phyloP scores from a whole-genome alignment of 1,284 basidiomycete species.

The Cutaneotrichosporon cyanovorans region DNA sequence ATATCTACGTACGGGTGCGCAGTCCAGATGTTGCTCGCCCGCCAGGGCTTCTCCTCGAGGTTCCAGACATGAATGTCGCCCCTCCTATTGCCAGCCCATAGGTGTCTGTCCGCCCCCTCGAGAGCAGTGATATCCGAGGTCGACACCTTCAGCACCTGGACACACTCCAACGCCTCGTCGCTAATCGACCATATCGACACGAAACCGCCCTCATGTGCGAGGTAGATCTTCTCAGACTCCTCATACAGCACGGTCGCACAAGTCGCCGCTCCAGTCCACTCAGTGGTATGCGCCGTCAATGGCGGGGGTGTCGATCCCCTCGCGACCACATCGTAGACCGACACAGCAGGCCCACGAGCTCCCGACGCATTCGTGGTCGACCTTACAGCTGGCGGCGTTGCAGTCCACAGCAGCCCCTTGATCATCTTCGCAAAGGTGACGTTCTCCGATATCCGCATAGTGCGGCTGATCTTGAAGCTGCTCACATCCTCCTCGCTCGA shows the following conservation, averaged over 20 bases:
- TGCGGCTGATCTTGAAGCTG: constrained; percentile 50
- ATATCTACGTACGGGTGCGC: constrained; percentile 56
- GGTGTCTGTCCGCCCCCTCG: constrained; percentile 66
- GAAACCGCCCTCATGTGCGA: constrained; percentile 91
- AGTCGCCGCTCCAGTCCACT: constrained; percentile 63
- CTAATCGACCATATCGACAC: constrained; percentile 63
- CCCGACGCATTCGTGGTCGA: constrained; percentile 45
- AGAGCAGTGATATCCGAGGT: constrained; percentile 69
- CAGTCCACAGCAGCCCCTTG: constrained; percentile 70
- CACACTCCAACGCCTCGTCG: constrained; percentile 24
- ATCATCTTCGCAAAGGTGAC: constrained; percentile 69
- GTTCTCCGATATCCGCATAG: constrained; percentile 68
- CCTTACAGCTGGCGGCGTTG: constrained; percentile 42
- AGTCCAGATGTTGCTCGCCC: constrained; percentile 79
- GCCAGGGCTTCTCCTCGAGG: constrained; percentile 62
- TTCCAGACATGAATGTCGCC: constrained; percentile 81
- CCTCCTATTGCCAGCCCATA: constrained; percentile 79
- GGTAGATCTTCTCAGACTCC: constrained; percentile 60
- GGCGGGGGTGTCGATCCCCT: constrained; percentile 39
- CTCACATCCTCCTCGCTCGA: constrained; percentile 16
- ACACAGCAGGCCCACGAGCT: constrained; percentile 60
- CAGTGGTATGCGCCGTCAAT: constrained; percentile 50
- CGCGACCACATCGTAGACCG: constrained; percentile 62
- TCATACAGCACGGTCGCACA: constrained; percentile 69
- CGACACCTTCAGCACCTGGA: constrained; percentile 57